A percentile compares a stretch with the other conserved stretches of the same genome.
phyloP scores from a whole-genome alignment of 2,329 filamentous ascomycete genomes.

The Fonsecaea multimorphosa region DNA sequence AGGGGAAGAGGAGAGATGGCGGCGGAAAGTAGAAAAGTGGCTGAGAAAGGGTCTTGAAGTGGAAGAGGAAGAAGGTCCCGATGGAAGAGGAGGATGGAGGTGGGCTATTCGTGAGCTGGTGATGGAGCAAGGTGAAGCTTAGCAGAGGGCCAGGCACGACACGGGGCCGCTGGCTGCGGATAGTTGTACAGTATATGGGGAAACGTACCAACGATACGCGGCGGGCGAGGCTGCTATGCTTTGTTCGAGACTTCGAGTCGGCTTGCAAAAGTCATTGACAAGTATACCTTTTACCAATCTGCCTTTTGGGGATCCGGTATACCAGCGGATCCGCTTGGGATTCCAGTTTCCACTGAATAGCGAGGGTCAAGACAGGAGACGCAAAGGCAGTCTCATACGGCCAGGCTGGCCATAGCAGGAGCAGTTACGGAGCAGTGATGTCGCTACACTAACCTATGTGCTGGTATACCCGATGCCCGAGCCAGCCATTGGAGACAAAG shows the following conservation, averaged over 20 bases:
- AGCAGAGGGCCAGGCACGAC: neutral
- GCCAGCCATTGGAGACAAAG: too few species aligned
- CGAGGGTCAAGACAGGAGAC: neutral
- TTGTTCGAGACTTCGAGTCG: neutral
- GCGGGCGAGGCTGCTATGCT: neutral
- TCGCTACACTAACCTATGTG: too few species aligned
- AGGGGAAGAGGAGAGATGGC: slow-evolving; percentile 91
- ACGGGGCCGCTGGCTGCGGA: neutral
- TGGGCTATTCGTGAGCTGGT: slow-evolving; percentile 60
- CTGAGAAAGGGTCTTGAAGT: slow-evolving; percentile 54
- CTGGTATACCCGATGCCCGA: neutral
- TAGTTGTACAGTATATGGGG: slow-evolving; percentile 3
- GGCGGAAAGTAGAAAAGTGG: slow-evolving; percentile 86
- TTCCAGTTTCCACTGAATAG: neutral
- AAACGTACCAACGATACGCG: slow-evolving; percentile 1
- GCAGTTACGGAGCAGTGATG: neutral
- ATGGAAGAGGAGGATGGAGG: slow-evolving; percentile 68
- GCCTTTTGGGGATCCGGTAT: neutral
- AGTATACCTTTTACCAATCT: slow-evolving; percentile 2
- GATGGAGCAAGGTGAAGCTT: slow-evolving; percentile 28
- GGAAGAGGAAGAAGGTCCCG: slow-evolving; percentile 56
- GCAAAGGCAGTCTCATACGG: neutral
- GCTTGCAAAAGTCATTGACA: neutral
- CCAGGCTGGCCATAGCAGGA: neutral
- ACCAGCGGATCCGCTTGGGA: neutral